phyloP scores from a whole-genome alignment of 148 eudicot genomes.

The Euryodendron excelsum region DNA sequence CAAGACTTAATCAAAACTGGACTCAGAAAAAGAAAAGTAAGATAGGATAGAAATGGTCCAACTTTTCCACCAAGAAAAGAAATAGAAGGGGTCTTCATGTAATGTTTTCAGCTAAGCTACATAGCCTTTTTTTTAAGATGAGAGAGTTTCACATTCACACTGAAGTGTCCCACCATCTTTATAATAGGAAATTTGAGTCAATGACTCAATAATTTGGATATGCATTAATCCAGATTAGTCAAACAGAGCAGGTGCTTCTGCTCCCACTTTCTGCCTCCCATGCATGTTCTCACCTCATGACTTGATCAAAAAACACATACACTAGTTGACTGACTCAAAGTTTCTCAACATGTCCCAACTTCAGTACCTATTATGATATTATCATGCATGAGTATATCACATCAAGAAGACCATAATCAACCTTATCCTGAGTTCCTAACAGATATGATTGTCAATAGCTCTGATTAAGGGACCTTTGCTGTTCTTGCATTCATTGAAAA shows the following conservation, averaged over 20 bases:
- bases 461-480: background rate
- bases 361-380: too few species aligned
- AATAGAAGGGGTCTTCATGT: too few species aligned
- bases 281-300: background rate
- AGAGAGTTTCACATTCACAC: constrained; percentile 9
- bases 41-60: background rate
- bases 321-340: too few species aligned
- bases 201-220: background rate
- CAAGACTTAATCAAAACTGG: background rate
- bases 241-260: constrained; percentile 31
- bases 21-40: background rate
- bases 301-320: too few species aligned
- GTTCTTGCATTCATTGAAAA: too few species aligned
- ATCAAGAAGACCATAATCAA: too few species aligned
- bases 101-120: too few species aligned
- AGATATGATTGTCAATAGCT: too few species aligned
- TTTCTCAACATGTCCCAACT: too few species aligned
- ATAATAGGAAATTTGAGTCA: background rate
- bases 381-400: too few species aligned
- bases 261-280: constrained; percentile 12
- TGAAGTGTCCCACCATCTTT: background rate
- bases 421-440: too few species aligned
- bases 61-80: background rate
- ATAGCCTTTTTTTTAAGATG: too few species aligned
- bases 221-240: constrained; percentile 11